Conservation (phyloP, 225 moss, liverwort and hornwort species). For the Lunularia cruciata region DNA sequence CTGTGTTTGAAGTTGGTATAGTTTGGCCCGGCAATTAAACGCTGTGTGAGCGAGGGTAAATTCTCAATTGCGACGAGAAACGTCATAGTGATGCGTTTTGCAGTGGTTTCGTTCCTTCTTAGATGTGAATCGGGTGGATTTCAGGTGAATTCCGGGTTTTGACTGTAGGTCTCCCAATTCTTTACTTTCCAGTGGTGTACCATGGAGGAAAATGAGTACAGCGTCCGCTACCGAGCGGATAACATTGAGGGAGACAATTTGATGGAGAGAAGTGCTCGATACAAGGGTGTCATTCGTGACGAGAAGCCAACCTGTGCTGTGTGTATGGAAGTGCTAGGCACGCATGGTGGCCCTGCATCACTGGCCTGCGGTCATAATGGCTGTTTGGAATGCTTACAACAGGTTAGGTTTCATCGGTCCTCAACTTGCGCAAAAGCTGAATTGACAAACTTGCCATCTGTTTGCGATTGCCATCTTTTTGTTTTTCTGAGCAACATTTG, state of each 20-base stretch:
- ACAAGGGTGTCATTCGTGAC: conserved; percentile 51
- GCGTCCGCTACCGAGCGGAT: conserved; percentile 27
- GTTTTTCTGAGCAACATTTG: neutral
- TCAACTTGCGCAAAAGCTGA: neutral
- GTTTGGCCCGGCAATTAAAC: neutral
- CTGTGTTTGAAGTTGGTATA: neutral
- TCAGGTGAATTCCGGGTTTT: neutral
- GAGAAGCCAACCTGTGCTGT: conserved; percentile 89
- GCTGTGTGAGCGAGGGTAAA: conserved; percentile 9
- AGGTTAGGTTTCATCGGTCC: conserved; percentile 46
- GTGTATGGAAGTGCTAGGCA: conserved; percentile 92
- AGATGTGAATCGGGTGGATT: neutral
- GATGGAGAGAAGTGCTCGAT: conserved; percentile 16
- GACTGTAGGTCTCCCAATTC: neutral
- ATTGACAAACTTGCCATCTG: too few species aligned
- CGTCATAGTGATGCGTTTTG: neutral
- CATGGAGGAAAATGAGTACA: conserved; percentile 47
- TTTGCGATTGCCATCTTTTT: too few species aligned
- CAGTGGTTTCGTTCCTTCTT: neutral
- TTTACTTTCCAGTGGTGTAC: conserved; percentile 26
- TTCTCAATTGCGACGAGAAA: neutral
- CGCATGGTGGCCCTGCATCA: conserved; percentile 90
- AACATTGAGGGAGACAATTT: conserved; percentile 29
- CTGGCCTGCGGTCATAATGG: conserved; percentile 93
- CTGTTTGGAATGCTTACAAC: conserved; percentile 86